These are phyloP conservation scores for Chaetomiaceae sp. DNA, from an alignment of 2,329 filamentous ascomycete species.

Conservation along the genomic window DNA sequence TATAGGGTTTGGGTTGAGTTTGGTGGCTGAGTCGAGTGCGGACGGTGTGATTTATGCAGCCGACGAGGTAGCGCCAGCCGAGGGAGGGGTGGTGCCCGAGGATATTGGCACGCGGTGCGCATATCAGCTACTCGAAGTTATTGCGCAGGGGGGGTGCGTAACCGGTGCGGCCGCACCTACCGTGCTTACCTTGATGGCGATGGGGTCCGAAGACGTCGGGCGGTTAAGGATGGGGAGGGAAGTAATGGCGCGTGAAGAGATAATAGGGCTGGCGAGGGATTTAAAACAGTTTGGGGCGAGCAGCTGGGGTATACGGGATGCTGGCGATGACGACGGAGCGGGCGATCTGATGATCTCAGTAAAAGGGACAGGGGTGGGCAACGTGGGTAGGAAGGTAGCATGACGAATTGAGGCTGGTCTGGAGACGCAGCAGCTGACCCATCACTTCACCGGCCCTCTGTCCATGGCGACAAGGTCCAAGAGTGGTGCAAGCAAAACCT, in stretches of 20 bases:
- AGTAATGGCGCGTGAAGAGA: conserved; percentile 74
- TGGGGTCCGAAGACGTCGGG: conserved; percentile 95
- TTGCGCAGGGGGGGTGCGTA: conserved; percentile 78
- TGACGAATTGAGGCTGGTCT: conserved; percentile 29
- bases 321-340: conserved; percentile 57
- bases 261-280: conserved; percentile 78
- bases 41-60: conserved; percentile 79
- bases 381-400: conserved; percentile 85
- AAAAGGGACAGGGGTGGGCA: conserved; percentile 89
- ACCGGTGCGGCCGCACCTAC: conserved; percentile 67
- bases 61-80: conserved; percentile 69
- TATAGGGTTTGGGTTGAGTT: conserved; percentile 83
- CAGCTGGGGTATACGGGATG: conserved; percentile 83
- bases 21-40: conserved; percentile 89
- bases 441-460: no score
- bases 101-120: conserved; percentile 87
- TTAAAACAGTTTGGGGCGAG: conserved; percentile 83
- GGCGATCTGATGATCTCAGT: conserved; percentile 81
- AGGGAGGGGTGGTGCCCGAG: conserved; percentile 80
- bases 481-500: no score
- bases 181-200: conserved; percentile 87
- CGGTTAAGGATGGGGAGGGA: conserved; percentile 76
- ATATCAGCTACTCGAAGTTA: conserved; percentile 79
- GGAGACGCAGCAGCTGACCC: neutral
- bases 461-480: no score